phyloP scores from a whole-genome alignment of 805 yeast genomes.

The Metschnikowia lunata region DNA sequence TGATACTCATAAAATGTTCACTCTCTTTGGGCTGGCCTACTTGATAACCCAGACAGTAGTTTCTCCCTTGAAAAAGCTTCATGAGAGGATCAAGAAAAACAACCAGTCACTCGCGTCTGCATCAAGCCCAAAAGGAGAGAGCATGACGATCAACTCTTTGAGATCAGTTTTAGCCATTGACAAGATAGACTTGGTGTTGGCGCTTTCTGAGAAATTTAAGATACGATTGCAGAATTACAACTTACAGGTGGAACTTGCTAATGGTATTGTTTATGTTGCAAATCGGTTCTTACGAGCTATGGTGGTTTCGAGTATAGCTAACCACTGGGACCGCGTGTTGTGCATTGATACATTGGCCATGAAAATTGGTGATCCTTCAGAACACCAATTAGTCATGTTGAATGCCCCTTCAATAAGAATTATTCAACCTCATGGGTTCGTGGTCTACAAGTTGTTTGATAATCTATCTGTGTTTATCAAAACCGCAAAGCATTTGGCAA shows the following conservation, averaged over 20 bases:
- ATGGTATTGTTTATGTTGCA: neutral
- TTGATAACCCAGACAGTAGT: conserved; percentile 27
- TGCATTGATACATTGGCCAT: conserved; percentile 11
- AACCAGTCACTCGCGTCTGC: conserved; percentile 8
- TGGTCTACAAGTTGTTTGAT: conserved; percentile 37
- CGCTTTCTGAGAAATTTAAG: conserved; percentile 14
- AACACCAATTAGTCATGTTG: conserved; percentile 9
- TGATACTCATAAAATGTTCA: conserved; percentile 31
- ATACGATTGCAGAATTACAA: conserved; percentile 15
- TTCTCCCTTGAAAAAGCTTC: conserved; percentile 25
- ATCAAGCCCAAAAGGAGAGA: neutral
- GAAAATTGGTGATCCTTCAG: conserved; percentile 5
- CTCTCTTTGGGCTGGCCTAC: conserved; percentile 31
- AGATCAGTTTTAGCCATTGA: conserved; percentile 3
- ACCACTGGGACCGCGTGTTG: conserved; percentile 15
- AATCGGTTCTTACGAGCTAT: conserved; percentile 10
- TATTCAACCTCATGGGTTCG: conserved; percentile 37
- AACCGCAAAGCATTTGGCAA: conserved; percentile 30
- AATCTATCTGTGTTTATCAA: conserved; percentile 33
- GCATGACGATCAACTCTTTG: conserved; percentile 1
- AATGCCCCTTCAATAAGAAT: conserved; percentile 24
- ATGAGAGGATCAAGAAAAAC: conserved; percentile 22
- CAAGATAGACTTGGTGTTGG: conserved; percentile 10
- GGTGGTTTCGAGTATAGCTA: conserved; percentile 9
- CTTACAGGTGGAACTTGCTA: neutral